phyloP scores from a whole-genome alignment of 163 green algal species.

The Smithsoniella earleae region DNA sequence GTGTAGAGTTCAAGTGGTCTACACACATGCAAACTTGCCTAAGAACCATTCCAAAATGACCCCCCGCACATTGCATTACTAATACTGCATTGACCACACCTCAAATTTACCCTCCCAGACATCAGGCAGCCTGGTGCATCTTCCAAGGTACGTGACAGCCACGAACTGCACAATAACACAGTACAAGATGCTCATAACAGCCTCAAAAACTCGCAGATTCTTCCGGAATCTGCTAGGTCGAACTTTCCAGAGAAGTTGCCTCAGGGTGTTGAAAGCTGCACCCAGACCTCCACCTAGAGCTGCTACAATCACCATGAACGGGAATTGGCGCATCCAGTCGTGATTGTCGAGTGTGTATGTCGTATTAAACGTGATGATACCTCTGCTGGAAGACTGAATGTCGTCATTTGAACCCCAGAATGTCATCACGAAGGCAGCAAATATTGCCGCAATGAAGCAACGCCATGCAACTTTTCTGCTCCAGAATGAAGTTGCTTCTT shows the following conservation, averaged over 20 bases:
- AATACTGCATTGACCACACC: too few species aligned
- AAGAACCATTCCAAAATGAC: too few species aligned
- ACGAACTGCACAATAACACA: conserved; percentile 4
- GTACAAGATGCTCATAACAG: conserved; percentile 32
- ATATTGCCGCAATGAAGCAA: conserved; percentile 68
- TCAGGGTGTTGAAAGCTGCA: conserved; percentile 68
- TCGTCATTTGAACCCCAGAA: conserved; percentile 34
- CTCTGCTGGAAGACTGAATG: conserved; percentile 2
- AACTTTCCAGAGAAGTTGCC: conserved; percentile 53
- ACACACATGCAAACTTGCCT: too few species aligned
- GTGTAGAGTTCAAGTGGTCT: too few species aligned
- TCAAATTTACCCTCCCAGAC: conserved; percentile 16
- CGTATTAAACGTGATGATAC: conserved; percentile 58
- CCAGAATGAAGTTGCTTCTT: conserved; percentile 85
- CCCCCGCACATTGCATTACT: too few species aligned
- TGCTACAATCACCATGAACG: conserved; percentile 63
- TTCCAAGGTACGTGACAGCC: conserved; percentile 28
- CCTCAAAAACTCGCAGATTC: conserved; percentile 10
- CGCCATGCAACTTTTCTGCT: conserved; percentile 74
- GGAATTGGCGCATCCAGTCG: conserved; percentile 74
- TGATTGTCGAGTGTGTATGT: conserved; percentile 47
- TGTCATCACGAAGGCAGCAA: conserved; percentile 57
- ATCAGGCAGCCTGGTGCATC: conserved; percentile 32
- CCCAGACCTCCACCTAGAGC: conserved; percentile 61
- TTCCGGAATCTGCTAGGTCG: conserved; percentile 32